Evolutionary conservation across 305 asterid genomes (phyloP), one percentile per base, ranked within the genome.

Genomic region (Fraxinus velutina): DNA sequence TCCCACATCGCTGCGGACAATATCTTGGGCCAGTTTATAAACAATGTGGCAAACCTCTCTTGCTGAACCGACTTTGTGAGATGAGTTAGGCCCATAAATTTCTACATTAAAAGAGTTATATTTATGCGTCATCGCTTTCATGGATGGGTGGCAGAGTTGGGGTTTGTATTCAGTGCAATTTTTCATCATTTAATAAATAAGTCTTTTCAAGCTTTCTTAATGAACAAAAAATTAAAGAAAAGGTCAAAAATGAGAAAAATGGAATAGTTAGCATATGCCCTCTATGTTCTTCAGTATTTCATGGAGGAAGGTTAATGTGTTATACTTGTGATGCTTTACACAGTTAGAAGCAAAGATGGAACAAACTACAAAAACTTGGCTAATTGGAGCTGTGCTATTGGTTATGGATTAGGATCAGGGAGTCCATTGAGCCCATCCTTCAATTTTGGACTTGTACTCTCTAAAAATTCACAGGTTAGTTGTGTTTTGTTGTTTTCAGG

Each of bases 311-410:
- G 13, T 75, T 47, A 39, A 66, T 33, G 30, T 57, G 76, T 52
- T 66, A 34, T 87, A 74, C 79, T 66, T 55, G 29, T 57, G 60
- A 76, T 86, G 72, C 79, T 82, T 75, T 83, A 75, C 82, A 83
- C 76, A 94, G 98, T 89, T 88, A 96, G 91, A 85, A 88, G 88
- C 91, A 90, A 89, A 88, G 93, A 85, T 73, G 87, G 74, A 30
- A 84, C 88, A 27, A 90, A 82, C 82, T 93, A 88, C 87, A 91
- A 90, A 81, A 89, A 93, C 91, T 87, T 93, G 80, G 91, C 88
- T n/a, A 93, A 93, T 85, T 94, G 96, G 97, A 94, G 97, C 89
- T 94, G 95, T 87, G 95, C 98, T 68, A 80, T 93, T 55, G 96
- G 97, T 81, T 93, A 93, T 76, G 97, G 97, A 68, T 83, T 92